Evolutionary conservation across 495 filamentous ascomycete species (phyloP), one percentile per base, ranked within the genome.

Genomic region (Aspergillus cristatus): DNA sequence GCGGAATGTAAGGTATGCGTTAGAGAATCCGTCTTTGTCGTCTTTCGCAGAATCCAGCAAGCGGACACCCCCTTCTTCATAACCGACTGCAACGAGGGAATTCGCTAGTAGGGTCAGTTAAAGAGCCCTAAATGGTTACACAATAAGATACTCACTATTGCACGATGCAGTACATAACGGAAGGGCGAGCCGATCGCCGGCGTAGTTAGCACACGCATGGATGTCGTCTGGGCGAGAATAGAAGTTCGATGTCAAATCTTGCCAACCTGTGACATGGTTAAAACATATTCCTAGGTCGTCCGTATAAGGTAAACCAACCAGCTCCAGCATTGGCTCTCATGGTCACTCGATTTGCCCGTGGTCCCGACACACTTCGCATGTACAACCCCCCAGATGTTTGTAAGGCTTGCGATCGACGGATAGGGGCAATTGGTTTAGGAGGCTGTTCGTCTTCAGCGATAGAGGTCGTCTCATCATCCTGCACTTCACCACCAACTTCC

Each of bases 21-120:
- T 67, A 40, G 70, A 67, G 52, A 94, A 94, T 1, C 68, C 67
- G 14, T 53, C 62, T 15, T 65, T 64, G 14, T 76, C 66, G 16
- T 73, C 68, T 46, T 75, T 72, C 2, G 70, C 72, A 0, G 87
- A 80, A 48, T 97, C 90, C 5, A 95, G 53, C 10, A 96, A 54
- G 32, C 85, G 75, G 30, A 97, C 70, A 15, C 78, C 68, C 11
- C 90, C 90, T 53, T 91, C 84, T 60, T 98, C 89, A 51, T 95
- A 87, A 25, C 90, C 90, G 30, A 95, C 69, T 3, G 89, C 91
- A 37, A 90, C 74, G 4, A 96, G 65, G 17, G 81, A 80, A 59
- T 83, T 94, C 46, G 75, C 80, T 85, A 30, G n/a, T 30, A 4
- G n/a, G 13, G 5, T 30, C 4, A 11, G 5, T 30, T 30, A n/a